Conservation (phyloP, 1,284 basidiomycete species). For the Sanghuangporus weigelae region DNA sequence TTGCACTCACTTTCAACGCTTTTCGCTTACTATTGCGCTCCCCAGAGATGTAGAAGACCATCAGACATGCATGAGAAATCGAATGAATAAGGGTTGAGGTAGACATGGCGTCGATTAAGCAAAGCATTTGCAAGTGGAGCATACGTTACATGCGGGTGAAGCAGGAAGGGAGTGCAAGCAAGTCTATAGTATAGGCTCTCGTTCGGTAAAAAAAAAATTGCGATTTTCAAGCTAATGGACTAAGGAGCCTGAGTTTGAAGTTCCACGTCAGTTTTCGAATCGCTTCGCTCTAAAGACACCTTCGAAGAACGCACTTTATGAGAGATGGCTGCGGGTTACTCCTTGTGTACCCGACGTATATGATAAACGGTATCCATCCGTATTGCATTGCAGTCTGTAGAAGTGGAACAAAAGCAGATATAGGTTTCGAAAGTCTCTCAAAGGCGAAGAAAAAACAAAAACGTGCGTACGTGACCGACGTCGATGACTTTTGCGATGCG, state of each 20-base stretch:
- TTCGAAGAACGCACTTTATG: conserved; percentile 70
- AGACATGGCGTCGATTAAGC: background rate
- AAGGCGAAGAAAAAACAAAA: conserved; percentile 6
- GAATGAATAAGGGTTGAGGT: background rate
- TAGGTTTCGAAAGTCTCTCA: background rate
- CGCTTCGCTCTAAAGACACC: background rate
- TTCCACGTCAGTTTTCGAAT: conserved; percentile 13
- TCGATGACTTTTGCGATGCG: conserved; percentile 75
- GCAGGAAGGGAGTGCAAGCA: conserved; percentile 19
- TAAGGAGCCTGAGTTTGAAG: conserved; percentile 64
- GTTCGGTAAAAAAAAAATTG: conserved; percentile 18
- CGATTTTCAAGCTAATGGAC: conserved; percentile 71
- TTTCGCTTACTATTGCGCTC: background rate
- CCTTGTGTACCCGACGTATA: conserved; percentile 86
- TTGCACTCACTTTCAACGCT: background rate
- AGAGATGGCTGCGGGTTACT: conserved; percentile 89
- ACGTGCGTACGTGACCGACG: conserved; percentile 62
- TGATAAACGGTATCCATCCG: conserved; percentile 91
- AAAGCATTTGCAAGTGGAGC: conserved; percentile 3
- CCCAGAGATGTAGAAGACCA: background rate
- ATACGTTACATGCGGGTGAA: conserved; percentile 20
- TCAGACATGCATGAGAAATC: background rate
- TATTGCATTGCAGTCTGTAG: conserved; percentile 81
- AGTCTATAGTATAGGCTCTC: background rate
- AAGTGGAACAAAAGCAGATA: conserved; percentile 5